Conservation (phyloP, 345 rosid genomes). For the Streptanthus diversifolius region DNA sequence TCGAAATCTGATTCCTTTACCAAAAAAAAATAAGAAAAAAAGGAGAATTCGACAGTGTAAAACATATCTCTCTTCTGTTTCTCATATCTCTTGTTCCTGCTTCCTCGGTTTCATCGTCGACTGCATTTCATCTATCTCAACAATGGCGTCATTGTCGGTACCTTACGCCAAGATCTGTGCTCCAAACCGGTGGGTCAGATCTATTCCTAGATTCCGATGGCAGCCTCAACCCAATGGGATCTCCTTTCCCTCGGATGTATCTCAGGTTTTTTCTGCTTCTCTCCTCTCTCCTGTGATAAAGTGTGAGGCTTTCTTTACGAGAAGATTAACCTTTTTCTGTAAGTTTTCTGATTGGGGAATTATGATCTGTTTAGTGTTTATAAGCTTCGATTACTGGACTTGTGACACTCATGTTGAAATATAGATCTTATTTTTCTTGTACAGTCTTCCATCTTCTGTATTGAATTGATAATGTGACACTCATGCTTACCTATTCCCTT, state of each 20-base stretch:
- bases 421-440: not conserved
- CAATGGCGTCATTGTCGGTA: constrained; percentile 59
- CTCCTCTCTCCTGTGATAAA: not conserved
- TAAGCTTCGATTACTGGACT: not conserved
- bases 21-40: not conserved
- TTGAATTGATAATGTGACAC: not conserved
- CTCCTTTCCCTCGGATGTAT: constrained; percentile 38
- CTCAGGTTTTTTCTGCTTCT: constrained; percentile 41
- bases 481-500: not conserved
- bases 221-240: constrained; percentile 24
- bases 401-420: not conserved
- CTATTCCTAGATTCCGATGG: constrained; percentile 30
- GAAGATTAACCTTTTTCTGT: not conserved
- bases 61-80: not conserved
- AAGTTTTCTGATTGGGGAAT: not conserved
- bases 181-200: constrained; percentile 39
- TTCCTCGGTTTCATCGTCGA: constrained; percentile 34
- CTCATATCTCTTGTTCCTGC: not conserved
- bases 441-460: not conserved
- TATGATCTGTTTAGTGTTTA: not conserved
- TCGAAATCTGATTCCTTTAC: constrained; percentile 27
- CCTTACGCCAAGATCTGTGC: constrained; percentile 63
- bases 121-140: constrained; percentile 15
- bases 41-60: not conserved
- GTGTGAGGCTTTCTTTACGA: constrained; percentile 13